Conservation (phyloP, 805 yeast genomes). For the Lipomyces sp. region DNA sequence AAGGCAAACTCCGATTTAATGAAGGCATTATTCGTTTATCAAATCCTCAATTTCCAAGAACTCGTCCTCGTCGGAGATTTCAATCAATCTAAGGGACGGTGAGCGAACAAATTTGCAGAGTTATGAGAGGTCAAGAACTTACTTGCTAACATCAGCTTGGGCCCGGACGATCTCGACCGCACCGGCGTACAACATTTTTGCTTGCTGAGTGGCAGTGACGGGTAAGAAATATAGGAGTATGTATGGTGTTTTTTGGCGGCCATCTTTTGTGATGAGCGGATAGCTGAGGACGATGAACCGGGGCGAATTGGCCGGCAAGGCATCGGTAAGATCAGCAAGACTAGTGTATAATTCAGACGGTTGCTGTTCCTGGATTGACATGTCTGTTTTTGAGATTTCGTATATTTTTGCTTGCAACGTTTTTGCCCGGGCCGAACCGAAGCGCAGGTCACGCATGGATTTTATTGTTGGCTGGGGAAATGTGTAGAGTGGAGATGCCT, state of each 20-base stretch:
- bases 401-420: constrained; percentile 31
- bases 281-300: constrained; percentile 76
- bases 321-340: constrained; percentile 70
- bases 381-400: constrained; percentile 24
- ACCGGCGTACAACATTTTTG: constrained; percentile 88
- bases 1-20: neutral
- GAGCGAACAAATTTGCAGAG: too few species aligned
- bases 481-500: constrained; percentile 27
- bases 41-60: constrained; percentile 5
- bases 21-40: neutral
- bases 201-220: constrained; percentile 78
- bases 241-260: constrained; percentile 72
- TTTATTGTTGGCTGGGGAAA: constrained; percentile 27
- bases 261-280: constrained; percentile 72
- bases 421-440: constrained; percentile 30
- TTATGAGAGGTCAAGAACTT: constrained; percentile 38
- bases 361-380: constrained; percentile 22
- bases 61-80: constrained; percentile 26
- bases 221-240: constrained; percentile 89
- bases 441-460: constrained; percentile 36
- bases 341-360: constrained; percentile 39
- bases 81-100: constrained; percentile 11
- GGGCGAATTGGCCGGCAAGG: constrained; percentile 81
- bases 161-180: constrained; percentile 80
- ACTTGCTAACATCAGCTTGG: constrained; percentile 73